These are phyloP conservation scores for Leccinum imitatum DNA, from an alignment of 768 basidiomycete species.

Conservation along the genomic window DNA sequence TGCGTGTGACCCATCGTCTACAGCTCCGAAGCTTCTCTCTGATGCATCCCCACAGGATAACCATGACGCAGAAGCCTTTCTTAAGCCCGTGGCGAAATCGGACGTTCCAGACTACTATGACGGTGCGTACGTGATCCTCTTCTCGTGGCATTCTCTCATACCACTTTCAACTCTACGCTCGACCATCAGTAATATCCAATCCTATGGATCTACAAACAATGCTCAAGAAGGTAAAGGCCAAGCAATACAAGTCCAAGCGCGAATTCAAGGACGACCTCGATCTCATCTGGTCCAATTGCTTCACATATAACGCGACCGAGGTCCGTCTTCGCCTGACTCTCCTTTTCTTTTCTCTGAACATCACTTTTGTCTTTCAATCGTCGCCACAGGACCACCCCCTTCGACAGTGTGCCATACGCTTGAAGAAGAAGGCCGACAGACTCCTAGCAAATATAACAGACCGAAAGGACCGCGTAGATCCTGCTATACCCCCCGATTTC, in stretches of 20 bases:
- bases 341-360: neutral
- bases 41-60: slow-evolving; percentile 55
- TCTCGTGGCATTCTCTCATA: slow-evolving; percentile 6
- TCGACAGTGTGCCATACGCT: slow-evolving; percentile 73
- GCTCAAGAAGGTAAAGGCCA: slow-evolving; percentile 89
- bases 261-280: slow-evolving; percentile 94
- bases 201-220: slow-evolving; percentile 97
- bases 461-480: slow-evolving; percentile 76
- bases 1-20: slow-evolving; percentile 32
- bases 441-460: slow-evolving; percentile 90
- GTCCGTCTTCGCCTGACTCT: slow-evolving; percentile 46
- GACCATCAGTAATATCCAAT: slow-evolving; percentile 72
- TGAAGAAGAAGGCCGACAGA: slow-evolving; percentile 81
- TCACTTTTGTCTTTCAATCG: neutral
- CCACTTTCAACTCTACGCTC: neutral
- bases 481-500: slow-evolving; percentile 54
- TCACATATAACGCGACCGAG: slow-evolving; percentile 87
- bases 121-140: slow-evolving; percentile 46
- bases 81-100: slow-evolving; percentile 86
- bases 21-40: slow-evolving; percentile 29
- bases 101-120: slow-evolving; percentile 95
- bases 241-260: slow-evolving; percentile 89
- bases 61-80: slow-evolving; percentile 90
- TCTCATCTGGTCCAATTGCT: slow-evolving; percentile 96
- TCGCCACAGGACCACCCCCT: slow-evolving; percentile 78